Conservation (phyloP, 805 yeast species). For the Kuraishia cidri region DNA sequence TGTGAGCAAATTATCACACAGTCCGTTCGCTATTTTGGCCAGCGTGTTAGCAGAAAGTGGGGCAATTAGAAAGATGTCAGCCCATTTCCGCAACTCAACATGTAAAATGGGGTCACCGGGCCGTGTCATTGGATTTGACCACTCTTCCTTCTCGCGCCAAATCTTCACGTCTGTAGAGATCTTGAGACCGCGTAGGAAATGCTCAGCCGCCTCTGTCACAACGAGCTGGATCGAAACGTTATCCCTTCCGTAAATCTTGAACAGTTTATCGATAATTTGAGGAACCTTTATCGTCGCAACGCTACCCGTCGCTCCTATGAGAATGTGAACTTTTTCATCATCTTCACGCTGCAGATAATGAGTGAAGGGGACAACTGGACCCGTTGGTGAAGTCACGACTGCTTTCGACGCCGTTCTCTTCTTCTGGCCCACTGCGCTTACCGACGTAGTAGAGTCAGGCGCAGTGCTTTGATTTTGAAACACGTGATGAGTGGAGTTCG, state of each 20-base stretch:
- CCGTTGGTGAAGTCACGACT: conserved; percentile 44
- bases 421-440: conserved; percentile 12
- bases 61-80: conserved; percentile 87
- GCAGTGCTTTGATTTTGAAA: conserved; percentile 6
- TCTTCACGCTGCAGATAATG: conserved; percentile 65
- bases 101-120: conserved; percentile 95
- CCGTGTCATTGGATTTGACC: conserved; percentile 48
- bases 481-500: conserved; percentile 7
- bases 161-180: conserved; percentile 63
- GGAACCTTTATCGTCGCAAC: conserved; percentile 96
- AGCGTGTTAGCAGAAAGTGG: conserved; percentile 92
- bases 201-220: conserved; percentile 78
- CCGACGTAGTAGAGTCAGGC: conserved; percentile 4
- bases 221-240: conserved; percentile 79
- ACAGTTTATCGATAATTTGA: conserved; percentile 75
- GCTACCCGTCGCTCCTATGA: conserved; percentile 91
- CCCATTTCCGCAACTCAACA: conserved; percentile 94
- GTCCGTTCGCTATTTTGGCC: conserved; percentile 81
- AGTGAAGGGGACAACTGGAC: conserved; percentile 68
- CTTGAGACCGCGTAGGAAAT: conserved; percentile 52
- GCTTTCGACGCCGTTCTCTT: conserved; percentile 32
- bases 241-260: conserved; percentile 66
- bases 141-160: conserved; percentile 93
- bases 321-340: conserved; percentile 79
- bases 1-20: conserved; percentile 88